Percentiles rank a stretch among this genome's conserved stretches.
These are phyloP conservation scores for Pharnaceum exiguum DNA, from an alignment of 148 eudicot species.

Conservation along the genomic window DNA sequence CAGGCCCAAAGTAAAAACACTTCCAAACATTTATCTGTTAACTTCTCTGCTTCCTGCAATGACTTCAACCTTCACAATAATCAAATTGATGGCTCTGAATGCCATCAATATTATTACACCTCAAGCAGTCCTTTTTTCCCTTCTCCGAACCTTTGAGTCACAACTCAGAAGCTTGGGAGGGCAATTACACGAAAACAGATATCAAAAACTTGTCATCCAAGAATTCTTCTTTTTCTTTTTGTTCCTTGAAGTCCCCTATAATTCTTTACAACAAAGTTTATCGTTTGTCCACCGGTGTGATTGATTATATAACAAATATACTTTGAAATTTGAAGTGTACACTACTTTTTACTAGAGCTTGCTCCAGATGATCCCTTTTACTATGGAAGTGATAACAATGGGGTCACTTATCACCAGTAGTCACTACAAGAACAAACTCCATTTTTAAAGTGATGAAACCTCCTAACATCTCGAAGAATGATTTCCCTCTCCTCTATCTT, in stretches of 20 bases:
- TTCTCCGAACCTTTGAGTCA: neutral
- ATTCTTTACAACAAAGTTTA: conserved; percentile 1
- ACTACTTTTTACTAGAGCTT: neutral
- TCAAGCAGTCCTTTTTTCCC: no score
- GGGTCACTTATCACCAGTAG: conserved; percentile 37
- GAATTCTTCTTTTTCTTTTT: neutral
- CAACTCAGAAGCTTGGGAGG: neutral
- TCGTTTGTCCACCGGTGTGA: neutral
- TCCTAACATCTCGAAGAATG: conserved; percentile 47
- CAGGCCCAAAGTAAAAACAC: no score
- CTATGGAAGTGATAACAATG: neutral
- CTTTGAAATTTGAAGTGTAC: conserved; percentile 5
- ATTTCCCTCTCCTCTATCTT: conserved; percentile 49
- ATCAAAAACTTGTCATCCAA: neutral
- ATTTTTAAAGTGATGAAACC: conserved; percentile 62
- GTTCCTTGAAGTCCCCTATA: neutral
- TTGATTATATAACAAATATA: neutral
- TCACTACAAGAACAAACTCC: conserved; percentile 55
- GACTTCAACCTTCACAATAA: no score
- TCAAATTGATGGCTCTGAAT: no score
- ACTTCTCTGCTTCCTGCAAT: no score
- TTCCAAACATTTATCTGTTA: no score
- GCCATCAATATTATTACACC: no score
- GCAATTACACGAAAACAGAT: neutral
- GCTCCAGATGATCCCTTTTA: neutral